Percentiles rank a stretch among this genome's conserved stretches.
Conservation (phyloP, 2,329 filamentous ascomycete genomes). For the Ophiostoma triangulosporum region DNA sequence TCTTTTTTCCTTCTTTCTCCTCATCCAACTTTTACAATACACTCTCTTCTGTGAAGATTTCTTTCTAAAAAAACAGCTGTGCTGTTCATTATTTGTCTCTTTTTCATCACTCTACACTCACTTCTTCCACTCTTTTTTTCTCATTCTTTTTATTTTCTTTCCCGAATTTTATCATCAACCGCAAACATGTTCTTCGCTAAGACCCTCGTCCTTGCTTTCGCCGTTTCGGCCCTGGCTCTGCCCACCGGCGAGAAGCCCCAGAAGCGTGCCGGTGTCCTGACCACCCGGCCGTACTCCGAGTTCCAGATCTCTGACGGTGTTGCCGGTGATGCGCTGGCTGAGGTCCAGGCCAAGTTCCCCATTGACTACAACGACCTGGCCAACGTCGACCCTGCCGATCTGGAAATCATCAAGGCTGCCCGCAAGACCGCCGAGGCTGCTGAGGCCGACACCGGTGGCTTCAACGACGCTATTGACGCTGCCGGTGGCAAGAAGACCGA, state of each 20-base stretch:
- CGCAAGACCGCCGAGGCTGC: conserved; percentile 36
- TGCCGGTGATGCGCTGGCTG: conserved; percentile 37
- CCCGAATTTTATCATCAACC: not conserved
- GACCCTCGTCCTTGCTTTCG: conserved; percentile 23
- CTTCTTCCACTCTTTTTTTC: not conserved
- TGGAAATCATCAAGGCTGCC: conserved; percentile 37
- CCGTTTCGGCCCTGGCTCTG: conserved; percentile 22
- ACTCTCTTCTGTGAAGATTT: conserved; percentile 12
- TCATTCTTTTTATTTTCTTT: not conserved
- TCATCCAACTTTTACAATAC: not conserved
- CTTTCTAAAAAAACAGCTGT: conserved; percentile 10
- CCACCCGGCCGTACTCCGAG: conserved; percentile 20
- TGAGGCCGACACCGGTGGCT: conserved; percentile 35
- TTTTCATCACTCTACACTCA: not conserved
- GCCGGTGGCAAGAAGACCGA: conserved; percentile 28
- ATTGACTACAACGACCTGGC: conserved; percentile 31
- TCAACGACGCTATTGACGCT: conserved; percentile 38
- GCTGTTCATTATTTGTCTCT: conserved; percentile 2
- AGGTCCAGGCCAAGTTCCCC: conserved; percentile 41
- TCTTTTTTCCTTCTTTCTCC: not conserved
- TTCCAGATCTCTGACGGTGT: conserved; percentile 38
- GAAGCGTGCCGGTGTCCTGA: conserved; percentile 21
- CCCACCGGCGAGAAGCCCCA: conserved; percentile 15
- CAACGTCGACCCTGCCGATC: conserved; percentile 31
- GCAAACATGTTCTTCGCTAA: conserved; percentile 26